These are phyloP conservation scores for Plenodomus tracheiphilus DNA, from an alignment of 2,329 filamentous ascomycete genomes.

Conservation along the genomic window DNA sequence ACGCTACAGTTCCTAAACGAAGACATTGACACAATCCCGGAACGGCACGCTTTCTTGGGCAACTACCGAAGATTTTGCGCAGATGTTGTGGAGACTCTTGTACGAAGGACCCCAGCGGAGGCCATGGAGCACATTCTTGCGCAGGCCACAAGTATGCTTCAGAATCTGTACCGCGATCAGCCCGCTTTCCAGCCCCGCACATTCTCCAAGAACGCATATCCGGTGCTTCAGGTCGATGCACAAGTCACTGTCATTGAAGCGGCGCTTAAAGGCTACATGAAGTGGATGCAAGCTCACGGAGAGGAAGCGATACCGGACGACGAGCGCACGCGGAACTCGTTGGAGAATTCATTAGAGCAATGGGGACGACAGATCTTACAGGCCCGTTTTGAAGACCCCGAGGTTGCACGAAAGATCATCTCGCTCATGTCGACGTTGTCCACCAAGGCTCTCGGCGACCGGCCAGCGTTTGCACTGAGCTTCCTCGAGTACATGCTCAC, in stretches of 20 bases:
- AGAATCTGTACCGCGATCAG: slow-evolving; percentile 73
- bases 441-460: slow-evolving; percentile 75
- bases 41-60: slow-evolving; percentile 90
- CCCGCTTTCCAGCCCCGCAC: slow-evolving; percentile 61
- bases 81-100: slow-evolving; percentile 84
- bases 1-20: slow-evolving; percentile 83
- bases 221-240: slow-evolving; percentile 80
- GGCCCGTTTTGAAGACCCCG: slow-evolving; percentile 78
- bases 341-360: slow-evolving; percentile 67
- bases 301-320: slow-evolving; percentile 50
- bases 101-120: slow-evolving; percentile 78
- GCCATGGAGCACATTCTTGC: slow-evolving; percentile 86
- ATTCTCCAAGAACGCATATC: slow-evolving; percentile 67
- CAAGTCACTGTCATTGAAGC: slow-evolving; percentile 89
- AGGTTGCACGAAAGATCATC: slow-evolving; percentile 78
- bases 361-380: slow-evolving; percentile 75
- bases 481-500: slow-evolving; percentile 90
- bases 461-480: slow-evolving; percentile 80
- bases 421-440: slow-evolving; percentile 85
- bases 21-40: slow-evolving; percentile 92
- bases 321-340: slow-evolving; percentile 57
- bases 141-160: slow-evolving; percentile 73
- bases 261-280: slow-evolving; percentile 83
- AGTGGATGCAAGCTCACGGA: slow-evolving; percentile 67
- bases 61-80: slow-evolving; percentile 93